Evolutionary conservation across 257 asterid species (phyloP), one percentile per base, ranked within the genome.

Genomic region (Fraxinus cuspidata): DNA sequence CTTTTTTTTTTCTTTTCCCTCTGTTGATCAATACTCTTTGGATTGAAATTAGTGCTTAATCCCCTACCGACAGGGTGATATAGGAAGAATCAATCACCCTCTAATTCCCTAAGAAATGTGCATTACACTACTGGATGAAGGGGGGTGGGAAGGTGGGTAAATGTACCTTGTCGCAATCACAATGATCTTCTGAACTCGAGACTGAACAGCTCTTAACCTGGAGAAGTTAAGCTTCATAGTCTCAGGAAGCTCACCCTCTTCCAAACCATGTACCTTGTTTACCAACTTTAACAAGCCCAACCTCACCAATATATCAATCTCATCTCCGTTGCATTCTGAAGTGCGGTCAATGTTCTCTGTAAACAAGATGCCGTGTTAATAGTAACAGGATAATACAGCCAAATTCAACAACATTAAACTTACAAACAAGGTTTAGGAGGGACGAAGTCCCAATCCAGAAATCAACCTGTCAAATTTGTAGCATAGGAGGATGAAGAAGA

Each of bases 111-210:
- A 42, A 42, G 16, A 4, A 18, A 42, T 1, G 2, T 40, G 58
- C 37, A 69, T 58, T 21, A 34, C 51, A 42, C n/a, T 34, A 19
- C 12, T 0, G 6, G 19, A 2, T 42, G 51, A 12, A 47, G 34
- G 74, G 12, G 53, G 16, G 5, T 6, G 28, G 38, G 5, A 16
- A 1, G 16, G 47, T 0, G 15, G 9, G 12, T 7, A 35, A 74
- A 81, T 82, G 1, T 56, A 94, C 99, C 99, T 93, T 35, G 98
- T 91, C 23, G 96, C 94, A 31, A 89, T 86, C 70, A 96, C 98
- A 13, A 92, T 86, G 71, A 90, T 90, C 88, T 93, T 96, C 89
- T 96, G 99, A 77, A 92, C 79, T 82, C 83, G 90, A 38, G 98
- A 91, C 76, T 96, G 99, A 75, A 91, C 85, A 18, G 81, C 79